Conservation (phyloP, 345 rosid genomes). For the Tarenaya hassleriana region DNA sequence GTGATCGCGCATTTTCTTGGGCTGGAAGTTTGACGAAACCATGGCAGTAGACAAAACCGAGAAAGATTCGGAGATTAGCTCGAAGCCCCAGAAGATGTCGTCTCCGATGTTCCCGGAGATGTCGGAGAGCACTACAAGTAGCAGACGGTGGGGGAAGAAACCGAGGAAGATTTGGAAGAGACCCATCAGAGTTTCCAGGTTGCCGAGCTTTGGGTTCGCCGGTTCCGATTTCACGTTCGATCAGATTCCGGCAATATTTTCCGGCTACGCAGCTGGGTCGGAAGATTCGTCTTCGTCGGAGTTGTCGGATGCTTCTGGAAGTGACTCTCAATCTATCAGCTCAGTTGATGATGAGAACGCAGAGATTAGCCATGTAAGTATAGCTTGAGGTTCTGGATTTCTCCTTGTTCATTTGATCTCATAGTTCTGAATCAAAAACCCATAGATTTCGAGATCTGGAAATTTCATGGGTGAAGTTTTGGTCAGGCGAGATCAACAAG, state of each 20-base stretch:
- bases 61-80: slow-evolving; percentile 16
- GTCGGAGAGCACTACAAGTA: slow-evolving; percentile 24
- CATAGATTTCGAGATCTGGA: slow-evolving; percentile 21
- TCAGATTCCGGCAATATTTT: slow-evolving; percentile 23
- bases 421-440: slow-evolving; percentile 12
- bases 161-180: slow-evolving; percentile 38
- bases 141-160: slow-evolving; percentile 24
- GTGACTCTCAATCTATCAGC: slow-evolving; percentile 23
- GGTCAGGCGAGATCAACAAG: slow-evolving; percentile 39
- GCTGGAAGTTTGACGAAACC: neutral
- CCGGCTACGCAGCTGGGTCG: slow-evolving; percentile 32
- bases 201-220: slow-evolving; percentile 34
- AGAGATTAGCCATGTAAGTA: slow-evolving; percentile 27
- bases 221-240: slow-evolving; percentile 21
- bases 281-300: slow-evolving; percentile 33
- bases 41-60: neutral
- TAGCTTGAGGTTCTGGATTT: slow-evolving; percentile 13
- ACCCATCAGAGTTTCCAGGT: slow-evolving; percentile 36
- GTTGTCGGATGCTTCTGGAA: slow-evolving; percentile 31
- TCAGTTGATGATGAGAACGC: slow-evolving; percentile 13
- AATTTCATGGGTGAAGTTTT: neutral
- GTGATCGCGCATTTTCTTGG: too few relatives aligned
- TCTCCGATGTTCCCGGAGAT: slow-evolving; percentile 26
- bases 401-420: slow-evolving; percentile 10
- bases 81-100: slow-evolving; percentile 19